phyloP scores from a whole-genome alignment of 441 rosid genomes.

The Hypseocharis bilobata region DNA sequence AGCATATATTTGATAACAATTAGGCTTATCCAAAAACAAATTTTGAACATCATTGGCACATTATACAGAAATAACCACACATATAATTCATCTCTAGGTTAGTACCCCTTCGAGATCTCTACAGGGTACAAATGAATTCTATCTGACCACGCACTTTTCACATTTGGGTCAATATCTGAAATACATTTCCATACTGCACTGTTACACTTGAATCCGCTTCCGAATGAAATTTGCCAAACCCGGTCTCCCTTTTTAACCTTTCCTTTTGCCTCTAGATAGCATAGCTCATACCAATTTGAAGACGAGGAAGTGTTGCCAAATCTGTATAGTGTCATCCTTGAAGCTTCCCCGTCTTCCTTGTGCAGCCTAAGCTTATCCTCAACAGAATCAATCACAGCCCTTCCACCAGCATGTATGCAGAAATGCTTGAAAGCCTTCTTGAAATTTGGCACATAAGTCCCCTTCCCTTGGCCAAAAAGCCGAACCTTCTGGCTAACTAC shows the following conservation, averaged over 20 bases:
- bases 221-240: constrained; percentile 52
- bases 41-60: too few relatives aligned
- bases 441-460: constrained; percentile 39
- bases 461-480: constrained; percentile 16
- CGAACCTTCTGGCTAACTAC: constrained; percentile 20
- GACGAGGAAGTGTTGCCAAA: constrained; percentile 62
- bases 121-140: constrained; percentile 47
- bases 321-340: constrained; percentile 47
- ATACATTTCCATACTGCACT: constrained; percentile 60
- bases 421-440: constrained; percentile 60
- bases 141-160: constrained; percentile 49
- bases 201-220: constrained; percentile 57
- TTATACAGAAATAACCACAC: too few relatives aligned
- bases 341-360: constrained; percentile 52
- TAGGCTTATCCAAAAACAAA: too few relatives aligned
- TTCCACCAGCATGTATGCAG: constrained; percentile 61
- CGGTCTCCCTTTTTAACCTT: constrained; percentile 46
- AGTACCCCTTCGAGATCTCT: constrained; percentile 18
- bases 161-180: constrained; percentile 30
- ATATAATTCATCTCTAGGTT: too few relatives aligned
- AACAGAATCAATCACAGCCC: constrained; percentile 45
- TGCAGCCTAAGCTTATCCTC: constrained; percentile 44
- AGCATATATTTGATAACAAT: too few relatives aligned
- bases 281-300: constrained; percentile 53
- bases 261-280: constrained; percentile 53